phyloP scores from a whole-genome alignment of 805 yeast species.

The Barnettozyma siamensis region DNA sequence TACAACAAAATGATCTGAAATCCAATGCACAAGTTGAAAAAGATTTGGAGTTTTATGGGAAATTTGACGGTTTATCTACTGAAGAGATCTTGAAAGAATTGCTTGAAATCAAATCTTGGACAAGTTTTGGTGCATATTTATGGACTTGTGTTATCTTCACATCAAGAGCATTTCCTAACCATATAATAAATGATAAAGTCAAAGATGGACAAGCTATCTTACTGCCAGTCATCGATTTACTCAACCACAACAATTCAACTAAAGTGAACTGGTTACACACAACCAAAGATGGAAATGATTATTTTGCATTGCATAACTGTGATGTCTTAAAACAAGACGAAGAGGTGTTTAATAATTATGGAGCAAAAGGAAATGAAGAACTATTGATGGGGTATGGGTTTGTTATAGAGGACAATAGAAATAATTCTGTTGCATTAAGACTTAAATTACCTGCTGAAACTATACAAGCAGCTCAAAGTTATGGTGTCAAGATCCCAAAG shows the following conservation, averaged over 20 bases:
- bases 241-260: conserved; percentile 64
- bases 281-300: conserved; percentile 10
- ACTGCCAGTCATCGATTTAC: conserved; percentile 69
- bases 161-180: conserved; percentile 77
- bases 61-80: conserved; percentile 11
- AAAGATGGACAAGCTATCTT: conserved; percentile 50
- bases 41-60: conserved; percentile 17
- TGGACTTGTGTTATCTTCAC: conserved; percentile 73
- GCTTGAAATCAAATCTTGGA: conserved; percentile 39
- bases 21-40: conserved; percentile 1
- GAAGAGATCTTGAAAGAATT: conserved; percentile 18
- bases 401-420: conserved; percentile 43
- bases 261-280: conserved; percentile 59
- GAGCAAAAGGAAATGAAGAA: conserved; percentile 88
- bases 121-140: conserved; percentile 57
- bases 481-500: conserved; percentile 33
- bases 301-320: conserved; percentile 17
- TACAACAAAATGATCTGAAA: conserved; percentile 14
- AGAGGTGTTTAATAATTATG: conserved; percentile 77
- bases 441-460: conserved; percentile 38
- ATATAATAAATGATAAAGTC: conserved; percentile 31
- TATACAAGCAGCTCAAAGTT: conserved; percentile 28
- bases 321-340: conserved; percentile 21
- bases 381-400: conserved; percentile 77
- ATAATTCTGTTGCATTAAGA: conserved; percentile 59